These are phyloP conservation scores for Thelonectria rubi DNA, from an alignment of 2,329 filamentous ascomycete genomes.

Conservation along the genomic window DNA sequence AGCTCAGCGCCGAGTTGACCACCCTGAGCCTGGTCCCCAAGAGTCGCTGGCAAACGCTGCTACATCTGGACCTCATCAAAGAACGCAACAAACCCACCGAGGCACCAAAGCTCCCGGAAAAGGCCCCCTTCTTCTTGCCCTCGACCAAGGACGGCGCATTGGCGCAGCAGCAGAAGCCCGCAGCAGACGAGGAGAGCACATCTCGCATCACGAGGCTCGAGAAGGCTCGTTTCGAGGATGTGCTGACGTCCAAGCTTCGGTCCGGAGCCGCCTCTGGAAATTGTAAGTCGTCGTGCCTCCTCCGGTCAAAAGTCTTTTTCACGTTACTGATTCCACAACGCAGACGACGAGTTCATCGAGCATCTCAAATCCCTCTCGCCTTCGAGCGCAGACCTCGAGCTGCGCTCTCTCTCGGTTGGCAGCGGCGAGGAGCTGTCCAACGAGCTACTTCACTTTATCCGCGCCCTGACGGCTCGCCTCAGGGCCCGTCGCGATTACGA, in stretches of 20 bases:
- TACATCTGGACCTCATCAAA: slow-evolving; percentile 92
- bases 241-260: slow-evolving; percentile 66
- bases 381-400: slow-evolving; percentile 87
- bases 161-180: slow-evolving; percentile 43
- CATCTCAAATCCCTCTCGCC: slow-evolving; percentile 85
- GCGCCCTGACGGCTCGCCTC: slow-evolving; percentile 78
- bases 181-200: slow-evolving; percentile 55
- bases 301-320: slow-evolving; percentile 1
- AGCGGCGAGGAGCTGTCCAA: slow-evolving; percentile 61
- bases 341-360: slow-evolving; percentile 74
- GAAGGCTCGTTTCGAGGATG: slow-evolving; percentile 63
- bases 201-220: slow-evolving; percentile 78
- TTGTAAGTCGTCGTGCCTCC: slow-evolving; percentile 61
- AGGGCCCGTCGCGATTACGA: slow-evolving; percentile 83
- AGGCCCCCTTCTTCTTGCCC: slow-evolving; percentile 94
- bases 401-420: slow-evolving; percentile 75
- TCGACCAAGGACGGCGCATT: slow-evolving; percentile 63
- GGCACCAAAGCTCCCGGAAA: slow-evolving; percentile 89
- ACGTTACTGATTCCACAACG: slow-evolving; percentile 33
- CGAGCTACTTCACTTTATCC: slow-evolving; percentile 82
- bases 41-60: slow-evolving; percentile 90
- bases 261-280: slow-evolving; percentile 63
- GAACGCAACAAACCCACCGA: slow-evolving; percentile 94
- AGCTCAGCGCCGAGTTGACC: slow-evolving; percentile 83
- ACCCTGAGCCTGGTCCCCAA: slow-evolving; percentile 91